Conservation (phyloP, 345 rosid genomes). For the Murraya koenigii region DNA sequence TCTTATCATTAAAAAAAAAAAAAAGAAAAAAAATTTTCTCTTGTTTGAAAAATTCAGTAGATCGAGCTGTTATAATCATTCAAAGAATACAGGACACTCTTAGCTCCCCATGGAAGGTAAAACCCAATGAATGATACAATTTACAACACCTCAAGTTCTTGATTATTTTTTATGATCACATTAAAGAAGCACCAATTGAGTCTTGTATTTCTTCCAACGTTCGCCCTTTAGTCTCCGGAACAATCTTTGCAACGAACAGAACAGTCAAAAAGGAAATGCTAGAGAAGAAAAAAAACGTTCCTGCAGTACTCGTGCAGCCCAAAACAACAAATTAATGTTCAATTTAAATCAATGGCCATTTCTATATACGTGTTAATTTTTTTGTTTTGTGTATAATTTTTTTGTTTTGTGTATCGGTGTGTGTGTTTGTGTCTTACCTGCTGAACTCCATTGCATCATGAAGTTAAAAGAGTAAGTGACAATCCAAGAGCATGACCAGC, state of each 20-base stretch:
- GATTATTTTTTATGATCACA: too few species aligned
- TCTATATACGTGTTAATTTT: too few species aligned
- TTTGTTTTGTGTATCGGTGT: not conserved
- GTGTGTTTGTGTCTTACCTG: slow-evolving; percentile 6
- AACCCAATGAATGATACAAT: not conserved
- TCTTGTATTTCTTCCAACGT: slow-evolving; percentile 58
- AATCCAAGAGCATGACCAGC: slow-evolving; percentile 20
- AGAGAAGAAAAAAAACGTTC: slow-evolving; percentile 23
- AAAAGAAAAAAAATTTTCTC: too few species aligned
- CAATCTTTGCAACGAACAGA: slow-evolving; percentile 8
- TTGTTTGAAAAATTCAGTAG: not conserved
- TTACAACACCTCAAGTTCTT: too few species aligned
- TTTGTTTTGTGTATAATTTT: too few species aligned
- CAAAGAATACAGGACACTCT: too few species aligned
- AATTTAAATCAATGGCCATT: not conserved
- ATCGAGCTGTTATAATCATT: not conserved
- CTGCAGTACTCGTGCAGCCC: not conserved
- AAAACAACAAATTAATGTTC: not conserved
- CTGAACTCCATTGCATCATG: slow-evolving; percentile 16
- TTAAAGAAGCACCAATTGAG: not conserved
- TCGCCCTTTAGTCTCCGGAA: slow-evolving; percentile 43
- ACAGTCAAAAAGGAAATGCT: not conserved
- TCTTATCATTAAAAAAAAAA: too few species aligned
- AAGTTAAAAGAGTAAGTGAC: slow-evolving; percentile 21
- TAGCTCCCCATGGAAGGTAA: not conserved